Percentiles rank a stretch among this genome's conserved stretches.
phyloP scores from a whole-genome alignment of 75 land plant species.

The Azolla pinnata region DNA sequence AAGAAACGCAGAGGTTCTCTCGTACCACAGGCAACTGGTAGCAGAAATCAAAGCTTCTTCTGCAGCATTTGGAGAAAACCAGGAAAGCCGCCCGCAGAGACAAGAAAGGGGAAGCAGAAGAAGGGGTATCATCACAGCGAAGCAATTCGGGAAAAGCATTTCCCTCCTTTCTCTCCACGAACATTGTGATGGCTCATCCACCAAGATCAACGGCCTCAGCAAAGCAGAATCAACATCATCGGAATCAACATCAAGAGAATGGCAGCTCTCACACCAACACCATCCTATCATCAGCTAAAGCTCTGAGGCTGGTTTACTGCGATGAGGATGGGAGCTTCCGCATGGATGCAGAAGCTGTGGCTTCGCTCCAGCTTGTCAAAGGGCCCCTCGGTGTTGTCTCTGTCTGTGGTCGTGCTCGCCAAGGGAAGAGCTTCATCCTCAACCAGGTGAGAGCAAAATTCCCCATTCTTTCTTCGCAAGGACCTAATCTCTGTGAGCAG shows the following conservation, averaged over 20 bases:
- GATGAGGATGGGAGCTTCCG: conserved; percentile 75
- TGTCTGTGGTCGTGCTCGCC: conserved; percentile 96
- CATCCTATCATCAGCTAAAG: conserved; percentile 64
- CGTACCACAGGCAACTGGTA: too few relatives aligned
- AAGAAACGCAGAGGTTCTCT: too few relatives aligned
- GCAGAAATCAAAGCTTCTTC: too few relatives aligned
- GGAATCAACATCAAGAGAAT: neutral
- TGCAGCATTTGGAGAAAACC: too few relatives aligned
- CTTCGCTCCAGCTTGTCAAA: conserved; percentile 79
- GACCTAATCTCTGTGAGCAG: too few relatives aligned
- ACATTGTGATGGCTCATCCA: too few relatives aligned
- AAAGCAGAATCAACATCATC: conserved; percentile 15
- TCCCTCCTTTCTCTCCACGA: too few relatives aligned
- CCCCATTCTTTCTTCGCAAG: too few relatives aligned
- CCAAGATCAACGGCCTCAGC: conserved; percentile 11
- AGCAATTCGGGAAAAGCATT: too few relatives aligned
- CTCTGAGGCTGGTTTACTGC: conserved; percentile 71
- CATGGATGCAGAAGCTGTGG: conserved; percentile 96
- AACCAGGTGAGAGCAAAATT: conserved; percentile 91
- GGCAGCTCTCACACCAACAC: neutral
- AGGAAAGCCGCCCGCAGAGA: too few relatives aligned
- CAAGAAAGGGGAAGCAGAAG: too few relatives aligned
- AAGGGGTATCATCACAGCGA: too few relatives aligned
- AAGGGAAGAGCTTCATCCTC: conserved; percentile 89
- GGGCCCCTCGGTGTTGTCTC: conserved; percentile 88